Base-by-base conservation (phyloP, 495 filamentous ascomycete species). In the Penicillium samsonianum region DNA sequence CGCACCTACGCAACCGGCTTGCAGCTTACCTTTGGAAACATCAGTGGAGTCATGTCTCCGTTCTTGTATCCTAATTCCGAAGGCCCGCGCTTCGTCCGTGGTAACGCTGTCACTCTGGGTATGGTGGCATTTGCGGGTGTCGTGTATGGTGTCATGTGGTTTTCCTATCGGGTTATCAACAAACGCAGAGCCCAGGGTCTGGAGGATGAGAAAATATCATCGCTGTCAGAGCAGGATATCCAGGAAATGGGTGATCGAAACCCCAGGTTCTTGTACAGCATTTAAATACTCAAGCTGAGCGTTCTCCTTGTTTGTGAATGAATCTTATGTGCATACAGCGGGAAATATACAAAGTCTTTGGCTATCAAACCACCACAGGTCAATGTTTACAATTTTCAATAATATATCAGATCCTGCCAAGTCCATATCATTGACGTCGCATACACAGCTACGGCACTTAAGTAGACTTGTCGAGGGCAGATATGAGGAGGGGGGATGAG, bases 161-260 rank as follows among this genome's bases (percentile, higher is more conserved):
- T 75, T 26, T 83, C 76, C 62, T 84, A 84, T 50, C 67, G 67
- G 1, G 60, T 68, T 35, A 78, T 78, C 46, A 90, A 91, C 57
- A 74, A 72, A 55, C 74, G 75, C 47, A 79, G 88, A 20, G 75
- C 67, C 0, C 69, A 69, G 8, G 86, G 86, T 0, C 55, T 71
- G 5, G 73, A 85, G 45, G 81, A 87, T 53, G 64, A 77, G 2
- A 79, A 75, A 54, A 72, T 87, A 19, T 72, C 75, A 33, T 80
- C 79, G 5, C 66, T 85, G 73, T 78, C 77, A 0, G 85, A 89
- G 50, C 84, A 87, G 25, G 84, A 88, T 58, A 78, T 90, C 17
- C 80, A 78, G 20, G 87, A 89, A 65, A 68, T 90, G 55, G 88
- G 88, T 19, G 88, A 91, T 66, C 81, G 84, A 22, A 87, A 79